These are phyloP conservation scores for Scedosporium boydii DNA, from an alignment of 2,329 filamentous ascomycete species.

Conservation along the genomic window DNA sequence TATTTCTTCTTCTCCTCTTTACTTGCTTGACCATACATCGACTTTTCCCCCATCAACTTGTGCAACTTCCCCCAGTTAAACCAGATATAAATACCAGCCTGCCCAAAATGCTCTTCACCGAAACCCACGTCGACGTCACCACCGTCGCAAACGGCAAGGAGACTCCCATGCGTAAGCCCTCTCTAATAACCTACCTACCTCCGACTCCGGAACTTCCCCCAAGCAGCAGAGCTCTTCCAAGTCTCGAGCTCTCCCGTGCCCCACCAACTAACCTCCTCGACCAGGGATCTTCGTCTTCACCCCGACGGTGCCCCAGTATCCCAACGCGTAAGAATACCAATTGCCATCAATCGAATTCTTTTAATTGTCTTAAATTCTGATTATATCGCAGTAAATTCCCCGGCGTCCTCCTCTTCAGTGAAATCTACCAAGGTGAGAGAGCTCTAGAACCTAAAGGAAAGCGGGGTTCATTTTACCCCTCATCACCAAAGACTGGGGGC, in stretches of 20 bases:
- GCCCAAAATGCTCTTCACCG: constrained; percentile 41
- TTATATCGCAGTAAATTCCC: constrained; percentile 55
- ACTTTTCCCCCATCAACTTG: neutral
- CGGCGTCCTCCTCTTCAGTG: constrained; percentile 79
- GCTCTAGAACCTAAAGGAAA: too few relatives aligned
- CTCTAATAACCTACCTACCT: too few relatives aligned
- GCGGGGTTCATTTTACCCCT: too few relatives aligned
- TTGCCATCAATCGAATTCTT: neutral
- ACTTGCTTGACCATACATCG: too few relatives aligned
- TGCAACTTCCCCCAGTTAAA: neutral
- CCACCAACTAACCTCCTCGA: constrained; percentile 10
- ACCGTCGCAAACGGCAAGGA: constrained; percentile 43
- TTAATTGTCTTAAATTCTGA: neutral
- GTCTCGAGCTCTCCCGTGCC: neutral
- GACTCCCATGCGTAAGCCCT: constrained; percentile 38
- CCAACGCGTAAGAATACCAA: constrained; percentile 55
- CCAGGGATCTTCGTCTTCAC: constrained; percentile 84
- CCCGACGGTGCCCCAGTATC: constrained; percentile 74
- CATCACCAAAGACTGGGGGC: too few relatives aligned
- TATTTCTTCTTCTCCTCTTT: too few relatives aligned
- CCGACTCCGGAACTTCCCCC: neutral
- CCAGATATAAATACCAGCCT: neutral
- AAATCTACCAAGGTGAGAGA: constrained; percentile 80
- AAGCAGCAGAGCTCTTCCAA: neutral
- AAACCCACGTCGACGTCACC: constrained; percentile 40